Conservation (phyloP, 2,329 filamentous ascomycete genomes). For the Pleoardoris graminearum region DNA sequence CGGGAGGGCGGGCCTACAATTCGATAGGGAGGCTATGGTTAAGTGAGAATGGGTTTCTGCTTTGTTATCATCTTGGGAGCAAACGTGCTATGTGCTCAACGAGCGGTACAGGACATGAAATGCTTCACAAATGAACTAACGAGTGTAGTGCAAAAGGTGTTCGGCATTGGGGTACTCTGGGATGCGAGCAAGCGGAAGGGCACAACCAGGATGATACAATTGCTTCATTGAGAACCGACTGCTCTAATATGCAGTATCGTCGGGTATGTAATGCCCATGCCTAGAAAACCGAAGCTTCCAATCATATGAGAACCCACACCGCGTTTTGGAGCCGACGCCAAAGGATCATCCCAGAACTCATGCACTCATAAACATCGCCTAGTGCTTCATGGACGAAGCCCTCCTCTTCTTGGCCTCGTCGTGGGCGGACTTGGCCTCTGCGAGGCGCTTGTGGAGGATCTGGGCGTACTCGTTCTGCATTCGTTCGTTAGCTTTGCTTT, state of each 20-base stretch:
- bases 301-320: constrained; percentile 40
- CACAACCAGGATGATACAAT: constrained; percentile 40
- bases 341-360: constrained; percentile 42
- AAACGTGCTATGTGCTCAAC: no score
- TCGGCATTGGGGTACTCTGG: no score
- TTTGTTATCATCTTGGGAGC: background rate
- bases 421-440: constrained; percentile 93
- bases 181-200: background rate
- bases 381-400: constrained; percentile 71
- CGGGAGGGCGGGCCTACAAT: constrained; percentile 58
- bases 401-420: constrained; percentile 94
- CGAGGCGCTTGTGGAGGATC: constrained; percentile 94
- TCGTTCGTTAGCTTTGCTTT: background rate
- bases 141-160: no score
- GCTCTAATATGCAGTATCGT: constrained; percentile 39
- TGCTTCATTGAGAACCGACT: constrained; percentile 43
- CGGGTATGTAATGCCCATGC: constrained; percentile 42
- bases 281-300: constrained; percentile 39
- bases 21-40: constrained; percentile 29
- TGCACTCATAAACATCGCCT: constrained; percentile 37
- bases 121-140: no score
- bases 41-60: background rate
- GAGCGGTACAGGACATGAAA: no score
- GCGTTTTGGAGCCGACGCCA: constrained; percentile 44
- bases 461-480: constrained; percentile 91